Evolutionary conservation across 805 yeast genomes (phyloP).

Genomic region (Candida namnaoensis): DNA sequence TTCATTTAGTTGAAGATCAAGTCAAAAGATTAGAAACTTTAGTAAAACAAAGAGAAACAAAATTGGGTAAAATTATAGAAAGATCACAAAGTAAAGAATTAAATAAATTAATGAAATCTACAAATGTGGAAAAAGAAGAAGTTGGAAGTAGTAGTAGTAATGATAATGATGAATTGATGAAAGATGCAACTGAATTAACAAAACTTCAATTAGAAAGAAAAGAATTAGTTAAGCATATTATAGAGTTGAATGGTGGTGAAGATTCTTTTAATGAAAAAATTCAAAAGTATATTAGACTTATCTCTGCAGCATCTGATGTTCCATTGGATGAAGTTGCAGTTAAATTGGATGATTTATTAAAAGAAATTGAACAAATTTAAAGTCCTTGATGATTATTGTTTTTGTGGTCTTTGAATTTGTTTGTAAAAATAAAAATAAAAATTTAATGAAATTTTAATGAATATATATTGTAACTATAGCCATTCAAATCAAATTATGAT

Average conservation of each 20-base stretch:
- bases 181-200: constrained; percentile 24
- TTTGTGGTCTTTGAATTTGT: too few species aligned
- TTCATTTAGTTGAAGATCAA: constrained; percentile 9
- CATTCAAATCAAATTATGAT: too few species aligned
- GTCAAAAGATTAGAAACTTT: constrained; percentile 11
- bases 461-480: too few species aligned
- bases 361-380: constrained; percentile 13
- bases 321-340: constrained; percentile 60
- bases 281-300: constrained; percentile 59
- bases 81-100: constrained; percentile 20
- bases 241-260: constrained; percentile 21
- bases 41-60: constrained; percentile 15
- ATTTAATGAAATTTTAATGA: too few species aligned
- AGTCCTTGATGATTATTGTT: background rate
- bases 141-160: background rate
- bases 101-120: background rate
- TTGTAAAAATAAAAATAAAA: too few species aligned
- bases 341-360: constrained; percentile 50
- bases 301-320: constrained; percentile 61
- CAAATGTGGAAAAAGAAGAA: too few species aligned
- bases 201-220: constrained; percentile 33
- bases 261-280: constrained; percentile 36
- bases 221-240: constrained; percentile 24
- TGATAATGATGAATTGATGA: constrained; percentile 12
- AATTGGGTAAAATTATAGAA: constrained; percentile 17